Conservation (phyloP, 1,139 yeast genomes). For the Pichia sp. region DNA sequence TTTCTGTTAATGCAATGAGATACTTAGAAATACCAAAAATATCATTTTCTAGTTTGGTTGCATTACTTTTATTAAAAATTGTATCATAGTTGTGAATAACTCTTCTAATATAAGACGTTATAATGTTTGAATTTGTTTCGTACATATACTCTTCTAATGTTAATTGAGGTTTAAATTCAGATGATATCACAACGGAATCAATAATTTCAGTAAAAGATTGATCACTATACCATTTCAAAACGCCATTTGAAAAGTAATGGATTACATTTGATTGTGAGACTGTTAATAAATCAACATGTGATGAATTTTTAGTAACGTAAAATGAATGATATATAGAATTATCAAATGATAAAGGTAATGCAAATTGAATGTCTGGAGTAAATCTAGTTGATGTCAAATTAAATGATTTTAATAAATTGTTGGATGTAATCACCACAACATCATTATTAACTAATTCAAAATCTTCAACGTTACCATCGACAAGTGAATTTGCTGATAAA, state of each 20-base stretch:
- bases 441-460: conserved; percentile 4
- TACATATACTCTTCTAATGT: conserved; percentile 33
- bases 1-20: conserved; percentile 38
- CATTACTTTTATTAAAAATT: conserved; percentile 16
- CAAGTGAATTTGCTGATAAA: conserved; percentile 7
- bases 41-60: background rate
- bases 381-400: conserved; percentile 15
- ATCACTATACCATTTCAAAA: conserved; percentile 40
- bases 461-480: background rate
- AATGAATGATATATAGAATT: conserved; percentile 1
- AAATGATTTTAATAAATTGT: conserved; percentile 1
- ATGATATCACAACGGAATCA: conserved; percentile 36
- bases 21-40: conserved; percentile 47
- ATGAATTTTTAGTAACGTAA: conserved; percentile 18
- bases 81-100: conserved; percentile 32
- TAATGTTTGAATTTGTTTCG: conserved; percentile 33
- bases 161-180: conserved; percentile 30
- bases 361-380: conserved; percentile 4
- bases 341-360: conserved; percentile 9
- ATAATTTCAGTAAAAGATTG: conserved; percentile 38
- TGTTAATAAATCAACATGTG: conserved; percentile 17
- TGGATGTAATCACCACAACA: conserved; percentile 2
- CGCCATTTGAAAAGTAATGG: conserved; percentile 24
- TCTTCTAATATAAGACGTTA: conserved; percentile 40
- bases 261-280: conserved; percentile 18